Conservation (phyloP, 352 stramenopile genomes). For the Pythium plurisporium region DNA sequence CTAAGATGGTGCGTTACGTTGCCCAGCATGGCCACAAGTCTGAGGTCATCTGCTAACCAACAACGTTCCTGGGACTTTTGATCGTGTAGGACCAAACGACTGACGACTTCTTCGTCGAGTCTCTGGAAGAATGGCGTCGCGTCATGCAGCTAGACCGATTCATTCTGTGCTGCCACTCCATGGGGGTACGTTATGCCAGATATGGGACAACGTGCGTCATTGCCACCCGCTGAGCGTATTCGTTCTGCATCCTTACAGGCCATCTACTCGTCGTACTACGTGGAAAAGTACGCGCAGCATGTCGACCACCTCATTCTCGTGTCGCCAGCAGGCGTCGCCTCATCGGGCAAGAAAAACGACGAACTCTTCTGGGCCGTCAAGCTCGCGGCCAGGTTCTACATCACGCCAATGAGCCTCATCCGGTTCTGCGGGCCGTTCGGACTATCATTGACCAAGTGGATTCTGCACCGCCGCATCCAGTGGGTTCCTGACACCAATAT, state of each 20-base stretch:
- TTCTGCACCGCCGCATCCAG: conserved; percentile 50
- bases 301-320: conserved; percentile 77
- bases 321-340: conserved; percentile 61
- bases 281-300: conserved; percentile 59
- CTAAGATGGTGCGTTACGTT: conserved; percentile 33
- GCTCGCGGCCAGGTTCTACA: conserved; percentile 33
- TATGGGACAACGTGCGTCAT: no score
- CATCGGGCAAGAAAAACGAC: conserved; percentile 29
- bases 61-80: no score
- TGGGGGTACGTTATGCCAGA: conserved; percentile 65
- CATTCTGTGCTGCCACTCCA: conserved; percentile 72
- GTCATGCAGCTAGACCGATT: conserved; percentile 68
- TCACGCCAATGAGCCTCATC: conserved; percentile 75
- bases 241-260: conserved; percentile 25
- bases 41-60: no score
- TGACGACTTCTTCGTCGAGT: conserved; percentile 80
- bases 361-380: conserved; percentile 43
- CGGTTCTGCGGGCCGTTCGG: conserved; percentile 64
- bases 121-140: conserved; percentile 67
- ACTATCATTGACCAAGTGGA: conserved; percentile 43
- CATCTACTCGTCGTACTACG: conserved; percentile 80
- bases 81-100: conserved; percentile 51
- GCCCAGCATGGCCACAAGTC: neutral
- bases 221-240: neutral
- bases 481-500: conserved; percentile 70